Base-by-base conservation (phyloP, 371 early-diverging fungal genomes). In the Basidiobolus meristosporus region DNA sequence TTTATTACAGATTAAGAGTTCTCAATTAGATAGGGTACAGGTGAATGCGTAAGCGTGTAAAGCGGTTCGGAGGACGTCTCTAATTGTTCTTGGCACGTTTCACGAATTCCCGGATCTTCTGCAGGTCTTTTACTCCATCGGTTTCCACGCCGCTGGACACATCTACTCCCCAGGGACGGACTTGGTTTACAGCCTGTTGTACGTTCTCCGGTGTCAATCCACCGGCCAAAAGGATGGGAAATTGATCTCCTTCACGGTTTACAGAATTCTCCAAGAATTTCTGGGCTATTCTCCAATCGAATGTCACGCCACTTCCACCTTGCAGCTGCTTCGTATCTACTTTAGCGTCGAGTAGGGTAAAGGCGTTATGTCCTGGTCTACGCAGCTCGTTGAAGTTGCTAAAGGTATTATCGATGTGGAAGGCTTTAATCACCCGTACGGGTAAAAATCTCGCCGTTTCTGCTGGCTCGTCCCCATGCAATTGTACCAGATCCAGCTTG, bases 61-160 rank as follows among this genome's bases (percentile, higher is more conserved):
- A n/a, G n/a, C n/a, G n/a, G n/a, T n/a, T n/a, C n/a, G n/a, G n/a
- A n/a, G n/a, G n/a, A n/a, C n/a, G n/a, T n/a, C n/a, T n/a, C n/a
- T n/a, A n/a, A n/a, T n/a, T n/a, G n/a, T n/a, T n/a, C 51, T 73
- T 70, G 30, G 68, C 77, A 29, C 48, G 56, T 31, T 51, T 38
- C 17, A 82, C 60, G 60, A 84, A 84, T 4, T 54, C 59, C 16
- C 56, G 60, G 41, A 85, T 74, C 55, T 79, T 77, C 7, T 48
- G 41, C 17, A 62, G 48, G 48, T 81, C 80, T 56, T 86, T 83
- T 16, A 50, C 57, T 26, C 72, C 77, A 39, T 80, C 57, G 15
- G 72, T 73, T 51, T 90, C 90, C 0, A 90, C 82, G 17, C 93
- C 97, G 23, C 84, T 83, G 5, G 83, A 80, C 7, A 91, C 88